Evolutionary conservation across 163 green algal genomes (phyloP), one percentile per base, ranked within the genome.

Genomic region (Chloromonas sp.): DNA sequence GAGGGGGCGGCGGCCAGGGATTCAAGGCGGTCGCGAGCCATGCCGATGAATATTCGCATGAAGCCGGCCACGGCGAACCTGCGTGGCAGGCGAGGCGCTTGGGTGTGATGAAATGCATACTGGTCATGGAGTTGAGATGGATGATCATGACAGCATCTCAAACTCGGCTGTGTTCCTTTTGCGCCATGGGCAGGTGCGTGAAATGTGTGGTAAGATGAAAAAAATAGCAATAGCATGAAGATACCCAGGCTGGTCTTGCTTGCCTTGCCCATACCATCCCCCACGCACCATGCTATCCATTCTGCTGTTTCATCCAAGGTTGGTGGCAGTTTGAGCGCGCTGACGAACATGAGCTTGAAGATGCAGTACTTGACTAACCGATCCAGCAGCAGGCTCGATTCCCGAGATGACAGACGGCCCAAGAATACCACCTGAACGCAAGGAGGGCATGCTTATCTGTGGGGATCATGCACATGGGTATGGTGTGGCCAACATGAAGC

Each of bases 51-150:
- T 61, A 91, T 83, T 58, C 88, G 88, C 79, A 91, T 82, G 83
- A 90, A 87, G n/a, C 84, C 90, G 1, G 87, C 85, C 11, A 88
- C 71, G 36, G 86, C 84, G 71, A 93, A 89, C 90, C 90, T 92
- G 86, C 0, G 8, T 1, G 61, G 2, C 2, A 58, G 5, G 13
- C 57, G 3, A 62, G 11, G 58, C 60, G 5, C 60, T 58, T 60
- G 3, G 60, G 5, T 2, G 3, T 77, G 14, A 61, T n/a, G 60
- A 2, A 76, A 79, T 2, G 61, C 15, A 13, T 1, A 11, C n/a
- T 57, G 2, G 1, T 3, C 61, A 36, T 59, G 5, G 61, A 1
- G 66, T 8, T 8, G 66, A 57, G 71, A 1, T 58, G 61, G 76
- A 66, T 14, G 36, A 66, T 36, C 36, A 36, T 36, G 36, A 36